phyloP scores from a whole-genome alignment of 2,329 filamentous ascomycete species.

The Paecilomyces sp. region DNA sequence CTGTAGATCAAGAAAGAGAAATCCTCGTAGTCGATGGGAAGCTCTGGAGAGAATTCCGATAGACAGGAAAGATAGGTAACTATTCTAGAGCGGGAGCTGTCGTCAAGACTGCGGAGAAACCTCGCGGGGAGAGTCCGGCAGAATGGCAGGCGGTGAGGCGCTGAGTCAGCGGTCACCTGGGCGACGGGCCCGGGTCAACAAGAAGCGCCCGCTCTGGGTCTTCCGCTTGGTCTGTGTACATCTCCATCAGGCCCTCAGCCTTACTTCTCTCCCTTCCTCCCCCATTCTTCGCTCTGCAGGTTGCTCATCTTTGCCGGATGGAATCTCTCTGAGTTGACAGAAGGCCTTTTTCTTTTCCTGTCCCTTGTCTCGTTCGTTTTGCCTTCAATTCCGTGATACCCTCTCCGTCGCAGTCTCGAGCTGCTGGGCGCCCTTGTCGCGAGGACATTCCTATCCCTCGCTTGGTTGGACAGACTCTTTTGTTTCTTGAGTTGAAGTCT shows the following conservation, averaged over 20 bases:
- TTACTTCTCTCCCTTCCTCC: background rate
- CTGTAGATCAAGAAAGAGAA: background rate
- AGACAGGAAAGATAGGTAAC: too few relatives aligned
- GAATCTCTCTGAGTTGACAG: background rate
- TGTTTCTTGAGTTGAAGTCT: conserved; percentile 7
- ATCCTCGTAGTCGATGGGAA: too few relatives aligned
- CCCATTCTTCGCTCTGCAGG: background rate
- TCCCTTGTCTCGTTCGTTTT: background rate
- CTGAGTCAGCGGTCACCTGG: conserved; percentile 30
- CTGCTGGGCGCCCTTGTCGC: background rate
- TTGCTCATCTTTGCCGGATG: background rate
- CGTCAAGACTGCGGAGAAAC: conserved; percentile 6
- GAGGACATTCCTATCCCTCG: conserved; percentile 1
- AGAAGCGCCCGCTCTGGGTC: conserved; percentile 10
- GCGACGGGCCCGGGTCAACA: conserved; percentile 24
- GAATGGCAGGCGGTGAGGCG: conserved; percentile 18
- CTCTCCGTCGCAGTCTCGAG: background rate
- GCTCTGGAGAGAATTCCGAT: background rate
- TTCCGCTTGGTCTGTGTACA: background rate
- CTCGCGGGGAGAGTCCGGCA: conserved; percentile 17
- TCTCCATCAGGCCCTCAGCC: background rate
- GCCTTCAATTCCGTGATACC: background rate
- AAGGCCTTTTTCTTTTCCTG: background rate
- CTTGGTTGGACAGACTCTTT: background rate
- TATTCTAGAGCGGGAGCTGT: too few relatives aligned